phyloP scores from a whole-genome alignment of 352 stramenopile genomes.

The Phytophthora fragariae region DNA sequence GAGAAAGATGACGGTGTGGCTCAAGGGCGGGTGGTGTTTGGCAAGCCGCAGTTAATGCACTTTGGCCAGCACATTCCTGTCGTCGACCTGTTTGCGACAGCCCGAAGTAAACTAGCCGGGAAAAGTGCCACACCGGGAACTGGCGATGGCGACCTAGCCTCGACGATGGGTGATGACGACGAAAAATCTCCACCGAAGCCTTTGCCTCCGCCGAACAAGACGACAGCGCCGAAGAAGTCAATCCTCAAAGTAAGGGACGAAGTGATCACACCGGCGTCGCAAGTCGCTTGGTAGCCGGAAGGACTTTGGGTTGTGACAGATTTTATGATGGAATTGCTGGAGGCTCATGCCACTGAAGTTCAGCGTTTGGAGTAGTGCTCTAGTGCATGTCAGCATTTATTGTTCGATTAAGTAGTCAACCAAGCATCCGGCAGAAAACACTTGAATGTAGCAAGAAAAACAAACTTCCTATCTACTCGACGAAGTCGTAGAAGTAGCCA shows the following conservation, averaged over 20 bases:
- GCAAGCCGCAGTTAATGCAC: slow-evolving; percentile 55
- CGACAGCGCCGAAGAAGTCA: slow-evolving; percentile 50
- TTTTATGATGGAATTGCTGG: neutral
- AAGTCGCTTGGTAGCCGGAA: slow-evolving; percentile 38
- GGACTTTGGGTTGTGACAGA: neutral
- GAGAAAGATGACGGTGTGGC: slow-evolving; percentile 34
- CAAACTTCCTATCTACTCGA: slow-evolving; percentile 60
- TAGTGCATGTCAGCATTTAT: slow-evolving; percentile 6
- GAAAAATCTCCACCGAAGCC: slow-evolving; percentile 25
- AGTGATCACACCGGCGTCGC: slow-evolving; percentile 46
- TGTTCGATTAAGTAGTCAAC: slow-evolving; percentile 21
- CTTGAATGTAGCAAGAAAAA: slow-evolving; percentile 18
- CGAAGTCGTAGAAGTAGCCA: slow-evolving; percentile 90
- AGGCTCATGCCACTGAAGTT: neutral
- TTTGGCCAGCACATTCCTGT: slow-evolving; percentile 47
- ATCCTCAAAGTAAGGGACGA: slow-evolving; percentile 58
- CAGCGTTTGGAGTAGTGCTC: no score
- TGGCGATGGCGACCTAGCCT: neutral
- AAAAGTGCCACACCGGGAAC: slow-evolving; percentile 2
- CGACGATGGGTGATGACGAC: slow-evolving; percentile 8
- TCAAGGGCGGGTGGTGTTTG: slow-evolving; percentile 54
- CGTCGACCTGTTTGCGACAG: slow-evolving; percentile 49
- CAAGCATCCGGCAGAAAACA: neutral
- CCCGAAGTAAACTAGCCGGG: slow-evolving; percentile 46
- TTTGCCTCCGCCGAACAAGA: slow-evolving; percentile 56